Conservation (phyloP, 202 grass and related monocot genomes). For the Carex arenaria region DNA sequence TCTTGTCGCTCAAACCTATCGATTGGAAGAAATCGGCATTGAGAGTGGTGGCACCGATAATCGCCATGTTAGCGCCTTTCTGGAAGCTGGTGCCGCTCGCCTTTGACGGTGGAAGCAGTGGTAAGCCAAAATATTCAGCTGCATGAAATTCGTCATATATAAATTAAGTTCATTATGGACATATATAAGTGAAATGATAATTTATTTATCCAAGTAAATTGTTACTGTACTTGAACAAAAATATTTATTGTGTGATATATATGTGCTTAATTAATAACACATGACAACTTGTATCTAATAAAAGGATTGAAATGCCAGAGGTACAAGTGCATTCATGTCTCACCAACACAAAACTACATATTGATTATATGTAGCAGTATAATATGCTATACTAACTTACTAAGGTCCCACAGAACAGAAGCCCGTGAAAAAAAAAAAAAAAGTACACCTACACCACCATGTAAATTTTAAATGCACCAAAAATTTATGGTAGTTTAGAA, state of each 20-base stretch:
- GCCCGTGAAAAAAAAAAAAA: background rate
- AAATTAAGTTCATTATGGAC: background rate
- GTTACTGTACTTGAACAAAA: background rate
- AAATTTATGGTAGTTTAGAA: background rate
- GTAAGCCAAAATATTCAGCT: conserved; percentile 68
- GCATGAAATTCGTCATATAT: background rate
- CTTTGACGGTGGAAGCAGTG: conserved; percentile 62
- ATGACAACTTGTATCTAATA: conserved; percentile 9
- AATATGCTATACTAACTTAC: background rate
- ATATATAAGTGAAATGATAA: background rate
- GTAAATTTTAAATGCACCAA: background rate
- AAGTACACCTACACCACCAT: background rate
- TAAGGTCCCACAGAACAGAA: conserved; percentile 4
- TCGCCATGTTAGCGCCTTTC: conserved; percentile 83
- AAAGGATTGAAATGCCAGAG: background rate
- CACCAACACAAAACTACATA: conserved; percentile 4
- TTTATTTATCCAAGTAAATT: background rate
- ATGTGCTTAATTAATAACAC: background rate
- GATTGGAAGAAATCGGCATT: conserved; percentile 55
- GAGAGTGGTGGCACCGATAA: conserved; percentile 71
- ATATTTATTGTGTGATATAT: background rate
- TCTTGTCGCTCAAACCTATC: conserved; percentile 38
- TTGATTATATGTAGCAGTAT: background rate
- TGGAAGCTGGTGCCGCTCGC: conserved; percentile 40
- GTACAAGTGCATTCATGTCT: conserved; percentile 19